Evolutionary conservation across 2,329 filamentous ascomycete species (phyloP), one percentile per base, ranked within the genome.

Genomic region (Penicillium sp.): DNA sequence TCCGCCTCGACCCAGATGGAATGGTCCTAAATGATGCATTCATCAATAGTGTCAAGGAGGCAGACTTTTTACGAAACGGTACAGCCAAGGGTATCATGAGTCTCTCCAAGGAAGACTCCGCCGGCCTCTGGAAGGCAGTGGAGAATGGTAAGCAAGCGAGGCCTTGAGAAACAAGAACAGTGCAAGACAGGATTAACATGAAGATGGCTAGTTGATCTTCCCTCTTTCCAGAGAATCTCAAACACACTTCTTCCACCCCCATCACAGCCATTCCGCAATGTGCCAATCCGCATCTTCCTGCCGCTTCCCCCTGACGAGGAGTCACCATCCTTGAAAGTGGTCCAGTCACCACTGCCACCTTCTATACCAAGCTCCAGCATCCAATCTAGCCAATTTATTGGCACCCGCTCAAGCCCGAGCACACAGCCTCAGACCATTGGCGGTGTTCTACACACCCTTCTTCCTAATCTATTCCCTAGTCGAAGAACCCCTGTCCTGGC

Each of bases 31-130:
- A 86, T 56, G 87, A 89, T 68, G 79, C 85, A 0, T 90, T 84
- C 66, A 85, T 87, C 50, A 88, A 89, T 61, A 85, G 81, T 48
- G 86, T 89, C 58, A 90, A 90, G 69, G 87, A 89, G 81, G 92
- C 92, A 26, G 92, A 96, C 73, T 96, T 92, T 63, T 79, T 96
- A 47, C 85, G 92, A 48, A 93, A 94, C 63, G 91, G 92, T 40
- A 94, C 89, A 50, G 91, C 91, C 14, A 92, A 93, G 70, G 88
- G 89, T 56, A 92, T 96, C 67, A 96, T 96, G 91, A 88, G 87
- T 50, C 79, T 97, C 67, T 91, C 88, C 56, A 92, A 92, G 71
- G 86, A 90, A 42, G 87, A 96, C 71, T 94, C 90, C 13, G 90
- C 87, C 7, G 84, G 88, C 28, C 80, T 97, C 29, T 97, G 92